Percentiles rank a stretch among this genome's conserved stretches.
Evolutionary conservation across 1,284 basidiomycete genomes (phyloP).

Genomic region (Apiotrichum akiyoshidainum): DNA sequence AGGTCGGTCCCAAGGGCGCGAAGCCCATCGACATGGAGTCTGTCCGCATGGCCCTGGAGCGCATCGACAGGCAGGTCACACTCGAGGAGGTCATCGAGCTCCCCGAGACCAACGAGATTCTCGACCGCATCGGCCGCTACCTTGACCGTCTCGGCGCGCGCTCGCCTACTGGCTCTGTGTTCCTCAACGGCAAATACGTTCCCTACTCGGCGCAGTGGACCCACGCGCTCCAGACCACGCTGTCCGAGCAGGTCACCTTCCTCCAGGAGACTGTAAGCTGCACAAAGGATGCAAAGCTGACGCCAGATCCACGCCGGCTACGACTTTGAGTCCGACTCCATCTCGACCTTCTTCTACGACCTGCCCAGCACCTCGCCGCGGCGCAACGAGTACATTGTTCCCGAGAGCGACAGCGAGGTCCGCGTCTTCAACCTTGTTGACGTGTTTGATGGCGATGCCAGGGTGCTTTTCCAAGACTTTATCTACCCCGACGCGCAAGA

Average conservation of each 20-base stretch:
- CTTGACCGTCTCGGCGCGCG: slow-evolving; percentile 35
- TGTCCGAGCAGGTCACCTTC: slow-evolving; percentile 62
- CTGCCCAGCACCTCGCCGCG: slow-evolving; percentile 66
- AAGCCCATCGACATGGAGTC: slow-evolving; percentile 23
- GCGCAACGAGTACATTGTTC: slow-evolving; percentile 59
- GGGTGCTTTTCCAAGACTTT: slow-evolving; percentile 53
- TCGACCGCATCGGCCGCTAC: slow-evolving; percentile 29
- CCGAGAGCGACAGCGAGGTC: slow-evolving; percentile 31
- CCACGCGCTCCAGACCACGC: slow-evolving; percentile 60
- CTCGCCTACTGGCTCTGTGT: slow-evolving; percentile 52
- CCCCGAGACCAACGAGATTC: slow-evolving; percentile 35
- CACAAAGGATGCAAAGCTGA: not conserved
- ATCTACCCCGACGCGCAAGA: slow-evolving; percentile 57
- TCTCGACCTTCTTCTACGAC: slow-evolving; percentile 84
- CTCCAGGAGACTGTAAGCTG: slow-evolving; percentile 65
- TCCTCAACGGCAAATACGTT: slow-evolving; percentile 84
- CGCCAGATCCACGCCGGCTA: not conserved
- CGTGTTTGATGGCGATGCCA: slow-evolving; percentile 30
- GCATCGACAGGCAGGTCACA: slow-evolving; percentile 18
- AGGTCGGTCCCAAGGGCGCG: not conserved
- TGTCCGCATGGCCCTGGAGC: slow-evolving; percentile 34
- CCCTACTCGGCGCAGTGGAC: slow-evolving; percentile 61
- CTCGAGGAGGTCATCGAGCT: slow-evolving; percentile 50
- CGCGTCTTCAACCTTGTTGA: slow-evolving; percentile 31
- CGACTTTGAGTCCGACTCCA: slow-evolving; percentile 50